A percentile compares a stretch with the other conserved stretches of the same genome.
phyloP scores from a whole-genome alignment of 805 yeast species.

The Alloascoidea africana region DNA sequence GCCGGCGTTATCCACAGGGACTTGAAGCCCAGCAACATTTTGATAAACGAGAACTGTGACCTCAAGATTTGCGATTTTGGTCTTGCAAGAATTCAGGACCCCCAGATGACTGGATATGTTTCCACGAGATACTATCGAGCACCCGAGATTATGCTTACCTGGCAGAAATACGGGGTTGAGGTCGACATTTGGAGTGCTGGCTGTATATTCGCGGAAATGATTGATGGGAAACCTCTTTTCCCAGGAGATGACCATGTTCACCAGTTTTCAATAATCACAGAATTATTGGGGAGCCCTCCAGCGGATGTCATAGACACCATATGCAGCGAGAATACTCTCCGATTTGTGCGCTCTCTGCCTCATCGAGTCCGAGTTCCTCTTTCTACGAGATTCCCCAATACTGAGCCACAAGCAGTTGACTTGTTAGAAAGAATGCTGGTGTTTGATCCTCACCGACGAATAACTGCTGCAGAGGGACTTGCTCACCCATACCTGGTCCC shows the following conservation, averaged over 20 bases:
- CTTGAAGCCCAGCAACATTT: constrained; percentile 65
- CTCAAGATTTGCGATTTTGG: constrained; percentile 90
- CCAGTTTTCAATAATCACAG: constrained; percentile 94
- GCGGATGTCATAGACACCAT: constrained; percentile 91
- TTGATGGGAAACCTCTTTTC: constrained; percentile 90
- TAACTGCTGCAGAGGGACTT: constrained; percentile 82
- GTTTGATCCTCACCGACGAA: constrained; percentile 89
- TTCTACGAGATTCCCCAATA: constrained; percentile 16
- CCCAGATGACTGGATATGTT: constrained; percentile 98
- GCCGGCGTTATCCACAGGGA: constrained; percentile 90
- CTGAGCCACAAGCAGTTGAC: constrained; percentile 80
- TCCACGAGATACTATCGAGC: constrained; percentile 94
- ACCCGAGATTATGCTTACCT: constrained; percentile 95
- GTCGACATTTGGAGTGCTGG: constrained; percentile 98
- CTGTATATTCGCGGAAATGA: constrained; percentile 94
- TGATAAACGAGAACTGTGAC: constrained; percentile 83
- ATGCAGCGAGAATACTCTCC: constrained; percentile 86
- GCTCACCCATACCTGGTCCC: constrained; percentile 87
- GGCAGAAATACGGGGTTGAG: constrained; percentile 96
- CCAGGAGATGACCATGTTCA: constrained; percentile 98
- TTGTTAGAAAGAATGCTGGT: constrained; percentile 79
- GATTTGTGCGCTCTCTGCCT: constrained; percentile 84
- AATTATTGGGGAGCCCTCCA: constrained; percentile 92
- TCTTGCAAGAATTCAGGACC: constrained; percentile 91
- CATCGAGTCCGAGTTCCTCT: constrained; percentile 45